Evolutionary conservation across 1,139 yeast species (phyloP).

Genomic region (Geotrichum bryndzae): DNA sequence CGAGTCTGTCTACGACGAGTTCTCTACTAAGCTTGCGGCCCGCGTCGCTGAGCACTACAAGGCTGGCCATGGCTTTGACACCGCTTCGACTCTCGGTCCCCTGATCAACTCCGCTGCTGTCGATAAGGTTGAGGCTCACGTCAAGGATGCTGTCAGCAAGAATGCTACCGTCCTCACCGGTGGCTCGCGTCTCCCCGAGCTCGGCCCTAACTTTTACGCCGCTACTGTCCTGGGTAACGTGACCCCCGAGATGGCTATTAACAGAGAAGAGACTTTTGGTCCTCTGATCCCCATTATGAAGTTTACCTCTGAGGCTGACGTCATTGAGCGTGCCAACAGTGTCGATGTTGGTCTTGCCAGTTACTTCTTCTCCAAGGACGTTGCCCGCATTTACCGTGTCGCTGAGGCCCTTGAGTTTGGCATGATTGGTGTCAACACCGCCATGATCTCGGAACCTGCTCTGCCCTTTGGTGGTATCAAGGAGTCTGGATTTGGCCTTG

Average conservation of each 20-base stretch:
- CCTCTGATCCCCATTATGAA: constrained; percentile 74
- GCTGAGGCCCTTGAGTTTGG: constrained; percentile 73
- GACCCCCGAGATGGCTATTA: constrained; percentile 55
- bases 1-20: constrained; percentile 54
- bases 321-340: constrained; percentile 59
- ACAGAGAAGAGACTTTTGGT: constrained; percentile 80
- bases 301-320: constrained; percentile 62
- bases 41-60: constrained; percentile 47
- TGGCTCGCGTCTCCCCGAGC: constrained; percentile 58
- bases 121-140: constrained; percentile 63
- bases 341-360: constrained; percentile 71
- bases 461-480: constrained; percentile 78
- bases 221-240: constrained; percentile 69
- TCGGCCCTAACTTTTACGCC: constrained; percentile 70
- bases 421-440: constrained; percentile 76
- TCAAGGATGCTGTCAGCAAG: constrained; percentile 63
- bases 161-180: constrained; percentile 64
- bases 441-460: constrained; percentile 62
- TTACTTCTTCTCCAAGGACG: constrained; percentile 65
- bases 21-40: constrained; percentile 46
- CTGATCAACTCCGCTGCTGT: constrained; percentile 64
- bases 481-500: constrained; percentile 78
- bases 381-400: constrained; percentile 56
- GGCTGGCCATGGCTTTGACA: constrained; percentile 70
- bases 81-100: constrained; percentile 72